Base-by-base conservation (phyloP, 2,329 filamentous ascomycete species). In the Corynespora cassiicola region DNA sequence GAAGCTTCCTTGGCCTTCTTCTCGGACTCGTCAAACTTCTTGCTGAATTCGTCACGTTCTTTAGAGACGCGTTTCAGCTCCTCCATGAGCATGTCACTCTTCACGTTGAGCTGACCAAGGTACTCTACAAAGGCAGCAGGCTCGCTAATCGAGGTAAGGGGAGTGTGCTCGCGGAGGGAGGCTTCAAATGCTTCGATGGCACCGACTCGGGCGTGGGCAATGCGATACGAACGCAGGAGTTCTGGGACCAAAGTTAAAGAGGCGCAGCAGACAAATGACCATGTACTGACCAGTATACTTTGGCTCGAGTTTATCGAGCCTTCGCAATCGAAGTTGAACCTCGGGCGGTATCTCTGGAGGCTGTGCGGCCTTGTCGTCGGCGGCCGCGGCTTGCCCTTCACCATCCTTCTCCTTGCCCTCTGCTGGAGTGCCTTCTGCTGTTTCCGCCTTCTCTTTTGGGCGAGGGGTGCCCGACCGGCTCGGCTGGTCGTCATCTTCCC, bases 151-250 rank as follows among this genome's bases (percentile, higher is more conserved):
- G 90, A 92, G 4, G 88, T 88, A 22, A 97, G 75, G 2, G 94
- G 92, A 0, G 94, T 99, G 56, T 95, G 88, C 64, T 99, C 94
- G 56, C 90, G 88, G 6, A 99, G 77, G 1, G 87, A 85, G 37
- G 88, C 86, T 71, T 99, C 94, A 65, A 99, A 99, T 0, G 90
- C 87, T 61, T 97, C 94, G 58, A 97, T 95, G 3, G 87, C 83
- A 9, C 87, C 83, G 26, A 91, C 89, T 34, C 90, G 85, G 40
- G 88, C 83, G 72, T 99, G 92, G 12, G 94, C 94, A 50, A 91
- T 85, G 46, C 90, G 84, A 70, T 99, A 99, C 7, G 92, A 96
- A 39, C 90, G 86, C 32, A 97, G 76, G 1, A 99, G 77, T 60
- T 97, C 92, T 90, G 52, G n/a, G 6, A 26, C 5, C 12, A 7